These are phyloP conservation scores for Babesia bigemina DNA, from an alignment of 169 alveolate species.

Conservation along the genomic window DNA sequence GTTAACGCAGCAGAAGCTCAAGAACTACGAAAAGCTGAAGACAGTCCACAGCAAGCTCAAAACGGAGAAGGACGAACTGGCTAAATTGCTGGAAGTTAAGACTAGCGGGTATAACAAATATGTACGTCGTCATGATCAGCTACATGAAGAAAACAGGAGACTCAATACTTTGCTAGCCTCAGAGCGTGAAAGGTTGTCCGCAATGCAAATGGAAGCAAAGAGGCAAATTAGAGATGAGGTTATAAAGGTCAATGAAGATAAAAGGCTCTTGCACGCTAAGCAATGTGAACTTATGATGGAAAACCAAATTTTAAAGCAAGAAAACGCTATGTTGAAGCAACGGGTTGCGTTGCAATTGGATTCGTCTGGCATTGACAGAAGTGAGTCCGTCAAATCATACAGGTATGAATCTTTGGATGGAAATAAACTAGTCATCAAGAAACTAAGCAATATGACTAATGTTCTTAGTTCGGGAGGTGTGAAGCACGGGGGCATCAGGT, in stretches of 20 bases:
- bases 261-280: constrained; percentile 37
- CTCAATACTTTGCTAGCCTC: constrained; percentile 19
- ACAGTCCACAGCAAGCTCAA: constrained; percentile 33
- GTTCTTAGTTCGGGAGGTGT: background rate
- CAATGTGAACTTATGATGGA: constrained; percentile 59
- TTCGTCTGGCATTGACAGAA: background rate
- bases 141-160: constrained; percentile 47
- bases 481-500: background rate
- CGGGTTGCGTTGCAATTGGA: constrained; percentile 12
- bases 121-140: constrained; percentile 26
- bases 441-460: constrained; percentile 19
- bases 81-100: constrained; percentile 13
- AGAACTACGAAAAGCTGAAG: constrained; percentile 27
- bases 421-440: constrained; percentile 4
- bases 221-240: constrained; percentile 37
- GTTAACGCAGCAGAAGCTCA: background rate
- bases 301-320: constrained; percentile 38
- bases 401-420: constrained; percentile 7
- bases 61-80: constrained; percentile 45
- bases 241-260: constrained; percentile 33
- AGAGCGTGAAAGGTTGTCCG: constrained; percentile 29
- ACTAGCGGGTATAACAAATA: constrained; percentile 1
- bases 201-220: constrained; percentile 40
- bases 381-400: background rate
- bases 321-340: constrained; percentile 26